Conservation (phyloP, 768 basidiomycete genomes). For the Psilocybe azurescens region DNA sequence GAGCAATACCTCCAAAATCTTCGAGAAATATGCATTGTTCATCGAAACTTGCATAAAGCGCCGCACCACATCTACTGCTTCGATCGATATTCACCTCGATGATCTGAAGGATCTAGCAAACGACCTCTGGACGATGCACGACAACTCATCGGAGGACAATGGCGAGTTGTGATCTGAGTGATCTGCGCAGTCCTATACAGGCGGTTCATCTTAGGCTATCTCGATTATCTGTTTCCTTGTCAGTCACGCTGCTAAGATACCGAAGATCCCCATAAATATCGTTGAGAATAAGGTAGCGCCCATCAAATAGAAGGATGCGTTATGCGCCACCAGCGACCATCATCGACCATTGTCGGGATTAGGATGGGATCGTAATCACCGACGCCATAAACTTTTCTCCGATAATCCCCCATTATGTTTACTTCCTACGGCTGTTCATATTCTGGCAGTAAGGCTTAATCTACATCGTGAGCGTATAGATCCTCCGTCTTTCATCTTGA, state of each 20-base stretch:
- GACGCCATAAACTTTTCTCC: neutral
- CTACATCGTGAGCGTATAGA: too few species aligned
- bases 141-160: constrained; percentile 36
- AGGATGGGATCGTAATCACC: neutral
- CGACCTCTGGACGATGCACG: constrained; percentile 64
- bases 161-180: neutral
- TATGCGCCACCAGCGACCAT: too few species aligned
- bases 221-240: too few species aligned
- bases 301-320: neutral
- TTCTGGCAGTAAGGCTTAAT: neutral
- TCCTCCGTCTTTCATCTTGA: too few species aligned
- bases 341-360: neutral
- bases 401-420: neutral
- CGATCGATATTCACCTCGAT: constrained; percentile 53
- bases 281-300: neutral
- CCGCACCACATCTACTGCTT: constrained; percentile 36
- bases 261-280: neutral
- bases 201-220: too few species aligned
- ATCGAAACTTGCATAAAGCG: constrained; percentile 49
- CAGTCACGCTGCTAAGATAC: too few species aligned
- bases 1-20: constrained; percentile 40
- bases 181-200: neutral
- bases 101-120: constrained; percentile 62
- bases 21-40: constrained; percentile 58
- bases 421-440: neutral